Evolutionary conservation across 768 basidiomycete species (phyloP).

Genomic region (Tephrocybe sp.): DNA sequence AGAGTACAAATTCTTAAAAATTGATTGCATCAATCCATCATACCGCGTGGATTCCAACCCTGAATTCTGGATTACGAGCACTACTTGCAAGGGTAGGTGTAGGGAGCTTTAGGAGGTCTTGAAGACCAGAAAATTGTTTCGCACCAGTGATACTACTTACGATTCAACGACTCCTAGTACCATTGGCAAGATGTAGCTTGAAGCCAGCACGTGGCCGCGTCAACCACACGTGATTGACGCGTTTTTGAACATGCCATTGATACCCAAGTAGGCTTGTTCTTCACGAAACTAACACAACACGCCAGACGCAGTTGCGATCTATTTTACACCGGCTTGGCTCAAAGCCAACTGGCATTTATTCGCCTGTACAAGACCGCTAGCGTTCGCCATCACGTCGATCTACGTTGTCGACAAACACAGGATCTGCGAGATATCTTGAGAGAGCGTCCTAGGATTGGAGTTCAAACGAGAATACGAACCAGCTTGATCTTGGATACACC

Average conservation of each 20-base stretch:
- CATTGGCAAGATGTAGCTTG: too few species aligned
- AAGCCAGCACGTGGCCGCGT: constrained; percentile 16
- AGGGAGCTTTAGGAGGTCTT: too few species aligned
- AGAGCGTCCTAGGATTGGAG: not conserved
- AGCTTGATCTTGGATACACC: not conserved
- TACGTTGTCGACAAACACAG: not conserved
- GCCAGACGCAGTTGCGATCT: not conserved
- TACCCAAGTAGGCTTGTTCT: not conserved
- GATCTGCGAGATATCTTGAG: not conserved
- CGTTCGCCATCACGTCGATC: too few species aligned
- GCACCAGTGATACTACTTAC: too few species aligned
- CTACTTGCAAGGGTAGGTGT: too few species aligned
- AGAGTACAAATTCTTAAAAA: too few species aligned
- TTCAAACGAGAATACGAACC: not conserved
- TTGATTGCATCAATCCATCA: too few species aligned
- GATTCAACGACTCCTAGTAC: too few species aligned
- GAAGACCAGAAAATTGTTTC: too few species aligned
- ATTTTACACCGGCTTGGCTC: not conserved
- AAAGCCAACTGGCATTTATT: not conserved
- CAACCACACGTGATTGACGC: constrained; percentile 31
- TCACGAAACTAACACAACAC: not conserved
- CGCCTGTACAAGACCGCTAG: too few species aligned
- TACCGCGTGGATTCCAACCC: too few species aligned
- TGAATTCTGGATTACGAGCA: too few species aligned
- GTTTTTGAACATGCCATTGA: constrained; percentile 26